A percentile compares a stretch with the other conserved stretches of the same genome.
Conservation (phyloP, 306 rosid genomes). For the Gynostemma pentaphyllum region DNA sequence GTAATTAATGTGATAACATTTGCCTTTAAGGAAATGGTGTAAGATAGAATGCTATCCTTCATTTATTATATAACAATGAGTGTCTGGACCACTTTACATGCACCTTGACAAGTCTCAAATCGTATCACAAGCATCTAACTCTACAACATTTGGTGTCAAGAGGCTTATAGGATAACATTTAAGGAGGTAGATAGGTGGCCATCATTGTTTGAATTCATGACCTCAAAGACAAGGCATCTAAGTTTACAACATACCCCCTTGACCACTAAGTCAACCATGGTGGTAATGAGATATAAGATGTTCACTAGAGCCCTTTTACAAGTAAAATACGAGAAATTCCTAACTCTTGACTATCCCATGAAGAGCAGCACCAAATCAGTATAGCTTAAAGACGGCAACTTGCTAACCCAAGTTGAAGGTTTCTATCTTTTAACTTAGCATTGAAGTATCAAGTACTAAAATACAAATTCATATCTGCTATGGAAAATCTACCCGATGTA, state of each 20-base stretch:
- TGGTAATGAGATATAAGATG: background rate
- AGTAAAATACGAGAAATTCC: background rate
- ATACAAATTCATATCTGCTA: conserved; percentile 3
- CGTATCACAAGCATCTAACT: too few species aligned
- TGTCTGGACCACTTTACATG: too few species aligned
- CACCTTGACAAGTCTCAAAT: too few species aligned
- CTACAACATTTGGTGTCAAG: too few species aligned
- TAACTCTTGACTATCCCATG: background rate
- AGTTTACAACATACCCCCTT: too few species aligned
- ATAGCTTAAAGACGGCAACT: background rate
- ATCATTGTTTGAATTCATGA: too few species aligned
- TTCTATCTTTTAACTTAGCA: conserved; percentile 7
- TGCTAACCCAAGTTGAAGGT: background rate
- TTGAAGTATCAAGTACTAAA: background rate
- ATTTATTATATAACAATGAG: background rate
- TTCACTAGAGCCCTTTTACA: background rate
- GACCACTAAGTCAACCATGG: too few species aligned
- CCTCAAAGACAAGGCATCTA: too few species aligned
- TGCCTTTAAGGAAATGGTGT: background rate
- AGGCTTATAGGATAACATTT: too few species aligned
- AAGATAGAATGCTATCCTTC: background rate
- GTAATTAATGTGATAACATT: background rate
- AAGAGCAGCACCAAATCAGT: background rate
- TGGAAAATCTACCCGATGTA: conserved; percentile 2
- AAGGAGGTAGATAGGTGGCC: too few species aligned